Evolutionary conservation across 805 yeast genomes (phyloP), one percentile per base, ranked within the genome.

Genomic region (Metschnikowia koreensis): DNA sequence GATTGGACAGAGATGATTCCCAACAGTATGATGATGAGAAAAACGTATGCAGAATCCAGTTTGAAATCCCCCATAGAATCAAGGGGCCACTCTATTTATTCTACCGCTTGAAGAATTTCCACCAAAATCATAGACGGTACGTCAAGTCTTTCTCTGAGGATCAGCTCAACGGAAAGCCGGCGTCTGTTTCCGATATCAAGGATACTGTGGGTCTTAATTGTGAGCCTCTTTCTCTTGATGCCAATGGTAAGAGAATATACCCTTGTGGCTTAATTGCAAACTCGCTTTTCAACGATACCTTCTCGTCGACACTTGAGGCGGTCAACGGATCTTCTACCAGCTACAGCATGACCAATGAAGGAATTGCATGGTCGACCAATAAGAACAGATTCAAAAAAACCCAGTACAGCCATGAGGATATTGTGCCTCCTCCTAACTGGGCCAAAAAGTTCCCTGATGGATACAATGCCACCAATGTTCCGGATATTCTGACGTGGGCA

Each of bases 221-320:
- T 57, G 63, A 73, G 58, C 80, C 80, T 12, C 67, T 75, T 52
- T 64, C 73, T 8, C 47, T 58, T 1, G 66, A 73, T 53, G 45
- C 45, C 0, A 55, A 71, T 28, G 85, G 85, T 13, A 80, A 69
- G 67, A 79, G 72, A 47, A 78, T 79, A 55, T 88, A 88, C 63
- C 96, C 96, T 12, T 88, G 96, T 69, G 96, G 96, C 0, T 73
- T 88, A 53, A 87, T 88, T 63, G 94, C 96, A 15, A 88, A 88
- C 66, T 81, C 92, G 9, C 60, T 86, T 60, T 88, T 87, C 70
- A 88, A 88, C 66, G 96, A 88, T 62, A 86, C 94, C 0, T 86
- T 55, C 49, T 38, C 61, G 15, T 44, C 60, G 10, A 66, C 75
- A 4, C 64, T 75, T 27, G 46, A 29, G 6, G 75, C 67, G 2